Evolutionary conservation across 1,139 yeast genomes (phyloP).

Genomic region (Diutina sp.): DNA sequence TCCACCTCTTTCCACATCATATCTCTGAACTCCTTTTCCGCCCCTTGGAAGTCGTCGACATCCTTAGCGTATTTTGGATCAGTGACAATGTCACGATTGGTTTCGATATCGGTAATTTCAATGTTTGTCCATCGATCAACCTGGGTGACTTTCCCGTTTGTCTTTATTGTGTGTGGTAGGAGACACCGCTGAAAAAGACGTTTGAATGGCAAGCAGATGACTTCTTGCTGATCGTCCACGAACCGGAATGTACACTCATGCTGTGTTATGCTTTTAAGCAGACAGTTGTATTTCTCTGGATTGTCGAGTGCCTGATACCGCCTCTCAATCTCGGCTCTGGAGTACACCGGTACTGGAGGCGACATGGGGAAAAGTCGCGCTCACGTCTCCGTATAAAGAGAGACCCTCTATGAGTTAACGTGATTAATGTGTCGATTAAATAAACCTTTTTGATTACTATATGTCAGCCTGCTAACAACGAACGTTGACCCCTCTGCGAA

Average conservation of each 20-base stretch:
- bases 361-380: conserved; percentile 19
- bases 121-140: conserved; percentile 25
- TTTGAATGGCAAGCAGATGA: conserved; percentile 42
- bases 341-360: conserved; percentile 34
- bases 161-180: conserved; percentile 12
- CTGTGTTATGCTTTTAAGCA: conserved; percentile 31
- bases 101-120: conserved; percentile 26
- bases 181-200: conserved; percentile 38
- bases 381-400: background rate
- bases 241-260: conserved; percentile 35
- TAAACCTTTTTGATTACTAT: background rate
- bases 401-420: no score
- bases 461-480: conserved; percentile 14
- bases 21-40: conserved; percentile 24
- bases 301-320: conserved; percentile 16
- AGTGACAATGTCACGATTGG: conserved; percentile 18
- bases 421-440: no score
- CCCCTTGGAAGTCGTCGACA: conserved; percentile 22
- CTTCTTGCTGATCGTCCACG: conserved; percentile 18
- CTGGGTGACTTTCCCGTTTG: conserved; percentile 15
- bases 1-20: conserved; percentile 17
- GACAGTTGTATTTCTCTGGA: conserved; percentile 26
- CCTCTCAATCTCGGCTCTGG: conserved; percentile 15
- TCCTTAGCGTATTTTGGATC: conserved; percentile 13
- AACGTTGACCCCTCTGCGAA: conserved; percentile 68